Base-by-base conservation (phyloP, 352 stramenopile species). In the Phytophthora vignae region DNA sequence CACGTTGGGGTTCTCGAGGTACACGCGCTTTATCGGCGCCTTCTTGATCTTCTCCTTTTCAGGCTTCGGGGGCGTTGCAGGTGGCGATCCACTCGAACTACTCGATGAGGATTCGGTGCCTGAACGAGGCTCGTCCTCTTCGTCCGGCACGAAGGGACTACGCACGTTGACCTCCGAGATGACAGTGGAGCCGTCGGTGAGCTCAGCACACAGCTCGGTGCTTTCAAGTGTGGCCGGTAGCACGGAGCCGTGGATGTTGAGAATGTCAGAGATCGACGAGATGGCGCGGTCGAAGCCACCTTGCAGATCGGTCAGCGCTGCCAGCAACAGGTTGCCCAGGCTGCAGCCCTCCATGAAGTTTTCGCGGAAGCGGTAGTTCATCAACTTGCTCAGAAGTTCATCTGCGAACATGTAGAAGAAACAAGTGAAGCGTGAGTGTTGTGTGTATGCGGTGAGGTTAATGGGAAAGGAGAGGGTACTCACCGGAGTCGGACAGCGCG, bases 341-440 rank as follows among this genome's bases (percentile, higher is more conserved):
- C 89, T 96, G 62, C 86, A 93, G 17, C 89, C 89, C 53, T 96
- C 89, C 83, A 96, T 93, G 65, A 93, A 96, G 69, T 95, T 93
- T 54, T 95, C 87, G 49, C 88, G 88, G 67, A 96, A 96, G 5
- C 89, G 84, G 63, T 95, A 95, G 68, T 96, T 95, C 89, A 96
- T 96, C 50, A 96, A 65, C 71, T 96, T 92, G 76, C 88, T 90
- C 76, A 96, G 84, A 19, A 96, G 79, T 52, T 95, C 87, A 61
- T 94, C 86, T 92, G 62, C 7, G 17, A n/a, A n/a, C 27, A 56
- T 27, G 11, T 17, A 42, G 15, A 42, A 52, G 15, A 49, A 54
- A 52, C n/a, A 49, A 3, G 69, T 44, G 4, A 49, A 42, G 3
- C 4, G 38, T 60, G 4, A 64, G 33, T n/a, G 50, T 0, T 44